Percentiles rank a stretch among this genome's conserved stretches.
phyloP scores from a whole-genome alignment of 2,329 filamentous ascomycete species.

The Penicillium occitanis region DNA sequence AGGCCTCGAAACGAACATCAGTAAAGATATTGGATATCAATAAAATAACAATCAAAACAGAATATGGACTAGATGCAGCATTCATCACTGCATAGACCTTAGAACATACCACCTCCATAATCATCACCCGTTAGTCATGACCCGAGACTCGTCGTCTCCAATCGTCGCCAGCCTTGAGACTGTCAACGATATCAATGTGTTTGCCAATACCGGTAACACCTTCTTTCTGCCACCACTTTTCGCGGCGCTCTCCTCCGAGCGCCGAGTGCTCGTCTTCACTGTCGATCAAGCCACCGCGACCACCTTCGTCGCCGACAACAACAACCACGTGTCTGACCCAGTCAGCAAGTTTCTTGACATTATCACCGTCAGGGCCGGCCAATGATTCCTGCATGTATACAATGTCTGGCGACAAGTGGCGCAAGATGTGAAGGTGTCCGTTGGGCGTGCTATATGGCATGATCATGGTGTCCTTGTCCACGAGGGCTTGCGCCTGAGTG shows the following conservation, averaged over 20 bases:
- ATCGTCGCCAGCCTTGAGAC: constrained; percentile 76
- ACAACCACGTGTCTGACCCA: constrained; percentile 63
- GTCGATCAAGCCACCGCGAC: constrained; percentile 75
- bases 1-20: constrained; percentile 26
- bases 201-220: constrained; percentile 83
- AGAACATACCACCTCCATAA: neutral
- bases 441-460: constrained; percentile 82
- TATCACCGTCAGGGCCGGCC: constrained; percentile 69
- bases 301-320: constrained; percentile 57
- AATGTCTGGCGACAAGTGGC: constrained; percentile 79
- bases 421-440: constrained; percentile 82
- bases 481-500: constrained; percentile 72
- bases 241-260: constrained; percentile 36
- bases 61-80: constrained; percentile 21
- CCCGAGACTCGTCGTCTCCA: constrained; percentile 78
- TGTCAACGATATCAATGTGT: constrained; percentile 85
- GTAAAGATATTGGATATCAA: constrained; percentile 28
- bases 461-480: constrained; percentile 82
- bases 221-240: constrained; percentile 63
- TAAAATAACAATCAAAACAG: constrained; percentile 21
- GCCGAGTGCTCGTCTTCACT: constrained; percentile 61
- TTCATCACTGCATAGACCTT: constrained; percentile 25
- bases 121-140: constrained; percentile 43
- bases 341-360: constrained; percentile 65
- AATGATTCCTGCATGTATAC: constrained; percentile 88